Base-by-base conservation (phyloP, 1,139 yeast species). In the Diutina rugosa region DNA sequence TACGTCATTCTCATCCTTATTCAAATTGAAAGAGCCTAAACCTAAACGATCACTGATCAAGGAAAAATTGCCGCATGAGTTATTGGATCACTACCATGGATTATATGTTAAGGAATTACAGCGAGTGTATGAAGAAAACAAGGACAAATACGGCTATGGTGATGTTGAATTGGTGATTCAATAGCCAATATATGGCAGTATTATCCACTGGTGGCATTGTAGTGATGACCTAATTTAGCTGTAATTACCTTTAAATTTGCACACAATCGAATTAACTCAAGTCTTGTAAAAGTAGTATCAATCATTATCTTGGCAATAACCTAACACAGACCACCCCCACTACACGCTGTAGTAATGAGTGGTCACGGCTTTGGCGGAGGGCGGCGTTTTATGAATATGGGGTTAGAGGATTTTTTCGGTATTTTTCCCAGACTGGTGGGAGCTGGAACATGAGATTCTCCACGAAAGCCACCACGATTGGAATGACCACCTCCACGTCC, bases 21-120 rank as follows among this genome's bases (percentile, higher is more conserved):
- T 49, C 44, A 49, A 49, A 8, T 14, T 49, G 44, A 9, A 32
- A n/a, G 16, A 32, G 9, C 44, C 14, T 5, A 30, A 49, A n/a
- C 53, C 53, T 4, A n/a, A 49, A 3, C 32, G 44, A 8, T 49
- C 53, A 14, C 35, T 30, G 28, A 32, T 49, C 32, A 49, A 49
- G 14, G 35, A n/a, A 30, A 72, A 72, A 57, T 64, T 75, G 21
- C 79, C 80, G 2, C 72, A 67, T 18, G 76, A 72, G 46, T 59
- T 76, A 57, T 76, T 93, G 28, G 86, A 87, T 57, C 76, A 84
- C 60, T 90, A 87, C 64, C 98, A 93, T 67, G 72, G 71, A 35
- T 64, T 82, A 47, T 93, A 93, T 66, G 78, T 87, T n/a, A 78
- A 81, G 16, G 90, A 83, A 59, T 71, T 95, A 63, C 70, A 76